These are phyloP conservation scores for Delitschia confertaspora DNA, from an alignment of 495 filamentous ascomycete genomes.

Conservation along the genomic window DNA sequence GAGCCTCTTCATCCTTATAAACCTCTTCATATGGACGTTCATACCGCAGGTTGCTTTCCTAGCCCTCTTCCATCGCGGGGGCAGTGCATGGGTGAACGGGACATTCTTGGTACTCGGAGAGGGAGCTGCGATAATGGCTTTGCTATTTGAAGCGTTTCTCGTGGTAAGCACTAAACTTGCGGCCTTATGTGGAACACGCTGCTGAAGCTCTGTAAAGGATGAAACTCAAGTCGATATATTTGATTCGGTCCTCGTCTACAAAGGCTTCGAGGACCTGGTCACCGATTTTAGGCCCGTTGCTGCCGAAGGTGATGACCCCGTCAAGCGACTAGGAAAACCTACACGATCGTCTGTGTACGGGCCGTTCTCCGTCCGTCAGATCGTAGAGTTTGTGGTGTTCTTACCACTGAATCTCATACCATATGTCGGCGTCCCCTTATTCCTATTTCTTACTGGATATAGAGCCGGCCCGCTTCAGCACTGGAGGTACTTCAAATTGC, in stretches of 20 bases:
- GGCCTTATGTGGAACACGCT: neutral
- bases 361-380: conserved; percentile 47
- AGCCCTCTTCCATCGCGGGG: conserved; percentile 49
- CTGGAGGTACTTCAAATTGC: conserved; percentile 56
- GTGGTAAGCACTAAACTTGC: conserved; percentile 34
- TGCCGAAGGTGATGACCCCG: conserved; percentile 43
- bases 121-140: conserved; percentile 50
- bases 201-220: conserved; percentile 32
- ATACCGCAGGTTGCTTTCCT: conserved; percentile 55
- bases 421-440: conserved; percentile 53
- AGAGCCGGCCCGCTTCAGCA: conserved; percentile 58
- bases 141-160: conserved; percentile 60
- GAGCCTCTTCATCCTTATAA: conserved; percentile 50
- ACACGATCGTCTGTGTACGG: conserved; percentile 50
- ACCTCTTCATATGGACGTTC: conserved; percentile 55
- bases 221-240: conserved; percentile 62
- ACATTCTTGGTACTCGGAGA: conserved; percentile 59
- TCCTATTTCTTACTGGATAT: conserved; percentile 54
- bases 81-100: conserved; percentile 53
- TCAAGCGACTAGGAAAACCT: conserved; percentile 50
- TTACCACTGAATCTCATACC: conserved; percentile 60
- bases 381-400: conserved; percentile 38
- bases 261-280: conserved; percentile 51
- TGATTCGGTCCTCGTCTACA: conserved; percentile 52
- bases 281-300: conserved; percentile 46